These are phyloP conservation scores for Yarrowia sp. DNA, from an alignment of 805 yeast genomes.

Conservation along the genomic window DNA sequence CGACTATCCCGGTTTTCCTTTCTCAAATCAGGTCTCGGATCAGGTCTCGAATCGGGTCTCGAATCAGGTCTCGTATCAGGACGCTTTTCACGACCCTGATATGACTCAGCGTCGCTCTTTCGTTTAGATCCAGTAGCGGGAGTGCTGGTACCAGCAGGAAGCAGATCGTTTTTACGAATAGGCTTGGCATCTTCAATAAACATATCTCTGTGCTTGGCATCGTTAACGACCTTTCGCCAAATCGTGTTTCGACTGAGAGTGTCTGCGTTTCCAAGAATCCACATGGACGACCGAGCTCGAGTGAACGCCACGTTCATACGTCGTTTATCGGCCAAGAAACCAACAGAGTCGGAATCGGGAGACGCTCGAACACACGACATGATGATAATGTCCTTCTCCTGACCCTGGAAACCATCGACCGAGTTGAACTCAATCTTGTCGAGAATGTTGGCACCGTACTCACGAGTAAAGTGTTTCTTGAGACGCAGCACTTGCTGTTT, in stretches of 20 bases:
- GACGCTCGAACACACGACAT: slow-evolving; percentile 96
- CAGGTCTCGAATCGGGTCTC: no score
- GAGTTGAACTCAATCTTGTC: slow-evolving; percentile 84
- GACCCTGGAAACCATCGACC: slow-evolving; percentile 97
- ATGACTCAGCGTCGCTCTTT: neutral
- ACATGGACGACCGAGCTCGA: slow-evolving; percentile 85
- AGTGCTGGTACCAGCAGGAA: neutral
- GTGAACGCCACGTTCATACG: slow-evolving; percentile 98
- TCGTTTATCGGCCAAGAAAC: slow-evolving; percentile 84
- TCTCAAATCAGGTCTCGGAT: neutral
- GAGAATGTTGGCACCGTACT: slow-evolving; percentile 62
- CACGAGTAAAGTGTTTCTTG: slow-evolving; percentile 53
- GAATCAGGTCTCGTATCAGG: neutral
- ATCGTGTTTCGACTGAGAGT: slow-evolving; percentile 63
- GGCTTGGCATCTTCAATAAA: neutral
- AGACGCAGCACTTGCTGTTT: slow-evolving; percentile 75
- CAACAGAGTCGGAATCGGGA: slow-evolving; percentile 56
- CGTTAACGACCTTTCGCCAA: slow-evolving; percentile 65
- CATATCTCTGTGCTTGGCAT: slow-evolving; percentile 28
- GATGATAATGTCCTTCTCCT: slow-evolving; percentile 89
- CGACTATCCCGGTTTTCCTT: no score
- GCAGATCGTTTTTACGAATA: neutral
- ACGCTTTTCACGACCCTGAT: slow-evolving; percentile 1
- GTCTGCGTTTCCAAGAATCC: slow-evolving; percentile 83
- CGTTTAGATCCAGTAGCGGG: neutral